These are phyloP conservation scores for Globisporangium carolinianum DNA, from an alignment of 352 stramenopile species.

Conservation along the genomic window DNA sequence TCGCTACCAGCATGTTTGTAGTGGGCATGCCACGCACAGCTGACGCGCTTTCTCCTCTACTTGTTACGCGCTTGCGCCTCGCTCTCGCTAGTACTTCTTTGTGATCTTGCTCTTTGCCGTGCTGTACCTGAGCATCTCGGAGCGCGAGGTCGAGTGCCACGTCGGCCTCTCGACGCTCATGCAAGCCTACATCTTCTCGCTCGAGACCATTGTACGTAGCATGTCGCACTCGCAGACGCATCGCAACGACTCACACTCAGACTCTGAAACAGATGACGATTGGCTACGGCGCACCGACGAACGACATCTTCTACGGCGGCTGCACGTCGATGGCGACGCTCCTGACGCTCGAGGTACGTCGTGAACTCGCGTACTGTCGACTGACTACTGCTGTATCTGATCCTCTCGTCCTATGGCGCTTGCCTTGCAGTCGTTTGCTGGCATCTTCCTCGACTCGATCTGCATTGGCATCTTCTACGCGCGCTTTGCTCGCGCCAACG, in stretches of 20 bases:
- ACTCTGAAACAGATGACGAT: conserved; percentile 73
- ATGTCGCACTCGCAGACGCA: too few species aligned
- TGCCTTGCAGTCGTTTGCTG: conserved; percentile 57
- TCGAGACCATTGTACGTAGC: conserved; percentile 75
- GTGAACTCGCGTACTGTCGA: background rate
- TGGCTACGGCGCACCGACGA: conserved; percentile 76
- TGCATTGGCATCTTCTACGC: conserved; percentile 87
- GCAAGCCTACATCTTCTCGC: conserved; percentile 82
- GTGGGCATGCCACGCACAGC: too few species aligned
- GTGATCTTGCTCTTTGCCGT: conserved; percentile 80
- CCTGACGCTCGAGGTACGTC: conserved; percentile 59
- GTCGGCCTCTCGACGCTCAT: conserved; percentile 69
- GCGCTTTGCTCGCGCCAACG: conserved; percentile 71
- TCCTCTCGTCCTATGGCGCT: background rate
- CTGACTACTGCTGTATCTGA: background rate
- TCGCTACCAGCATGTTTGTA: background rate
- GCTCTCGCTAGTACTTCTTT: conserved; percentile 52
- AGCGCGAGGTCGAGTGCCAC: conserved; percentile 54
- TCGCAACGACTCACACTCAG: too few species aligned
- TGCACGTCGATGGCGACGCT: conserved; percentile 75
- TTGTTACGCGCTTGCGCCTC: background rate
- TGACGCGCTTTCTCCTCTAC: too few species aligned
- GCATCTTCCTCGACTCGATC: conserved; percentile 83
- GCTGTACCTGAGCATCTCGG: conserved; percentile 63
- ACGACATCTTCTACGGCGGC: conserved; percentile 85